Evolutionary conservation across 352 stramenopile species (phyloP), one percentile per base, ranked within the genome.

Genomic region (Phytophthora citrophthora): DNA sequence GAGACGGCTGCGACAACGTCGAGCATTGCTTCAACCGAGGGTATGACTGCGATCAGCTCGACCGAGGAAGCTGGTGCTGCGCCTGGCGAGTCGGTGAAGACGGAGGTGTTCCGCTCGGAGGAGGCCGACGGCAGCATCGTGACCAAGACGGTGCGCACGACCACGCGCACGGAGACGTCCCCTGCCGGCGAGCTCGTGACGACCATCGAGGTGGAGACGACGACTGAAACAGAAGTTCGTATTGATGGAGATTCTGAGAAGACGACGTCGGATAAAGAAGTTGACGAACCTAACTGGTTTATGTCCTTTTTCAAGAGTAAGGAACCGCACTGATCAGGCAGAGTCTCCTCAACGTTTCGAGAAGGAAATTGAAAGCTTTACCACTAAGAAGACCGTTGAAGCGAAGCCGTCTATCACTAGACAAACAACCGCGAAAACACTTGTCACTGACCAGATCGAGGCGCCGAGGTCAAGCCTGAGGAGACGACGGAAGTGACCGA

Each of bases 131-230:
- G 57, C 57, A 64, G 57, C 39, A 58, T 64, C 47, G 47, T 58
- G 57, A 64, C 47, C 57, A 64, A 64, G 57, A 64, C 57, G 40
- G 57, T 64, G 16, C 56, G 56, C 56, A 64, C 56, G 27, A 64
- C 47, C 36, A 64, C 56, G 12, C 47, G 56, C 26, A 64, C 55
- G 24, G 48, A 57, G 56, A 64, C 47, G 36, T 52, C 36, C 16
- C n/a, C 47, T 27, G 38, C 39, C 18, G 57, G 57, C 9, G 57
- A 65, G 12, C 48, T 65, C 18, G 48, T 58, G 47, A 58, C 57
- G 46, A 64, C 55, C 44, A 64, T 56, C 36, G 55, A 64, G 26
- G 55, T 64, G 55, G 55, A 64, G 38, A 64, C 55, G 46, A 59
- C 48, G 31, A 65, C 50, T 2, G 57, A 65, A 24, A 59, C 57